phyloP scores from a whole-genome alignment of 2,329 filamentous ascomycete species.

The Juglanconis juglandina region DNA sequence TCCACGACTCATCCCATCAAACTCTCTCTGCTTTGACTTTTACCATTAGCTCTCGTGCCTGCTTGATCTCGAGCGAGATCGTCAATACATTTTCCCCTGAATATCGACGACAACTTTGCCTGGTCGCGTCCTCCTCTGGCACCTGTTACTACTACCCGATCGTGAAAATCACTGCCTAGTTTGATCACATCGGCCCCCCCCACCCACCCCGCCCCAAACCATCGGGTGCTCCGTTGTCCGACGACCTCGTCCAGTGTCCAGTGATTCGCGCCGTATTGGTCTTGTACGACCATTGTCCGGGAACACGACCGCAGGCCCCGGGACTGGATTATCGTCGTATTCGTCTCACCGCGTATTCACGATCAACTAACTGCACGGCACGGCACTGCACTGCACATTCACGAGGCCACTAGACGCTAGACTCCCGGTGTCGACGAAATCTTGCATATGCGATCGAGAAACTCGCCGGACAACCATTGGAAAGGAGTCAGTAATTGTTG shows the following conservation, averaged over 20 bases:
- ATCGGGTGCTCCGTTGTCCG: neutral
- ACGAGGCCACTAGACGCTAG: neutral
- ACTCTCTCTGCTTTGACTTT: neutral
- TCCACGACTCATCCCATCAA: neutral
- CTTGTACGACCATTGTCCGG: slow-evolving; percentile 1
- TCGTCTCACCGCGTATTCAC: slow-evolving; percentile 11
- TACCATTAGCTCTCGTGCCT: neutral
- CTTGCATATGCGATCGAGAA: slow-evolving; percentile 24
- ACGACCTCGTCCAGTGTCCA: neutral
- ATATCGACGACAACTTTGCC: neutral
- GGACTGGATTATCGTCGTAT: slow-evolving; percentile 13
- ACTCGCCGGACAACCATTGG: slow-evolving; percentile 8
- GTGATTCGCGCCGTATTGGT: neutral
- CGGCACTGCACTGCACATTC: neutral
- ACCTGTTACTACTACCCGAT: neutral
- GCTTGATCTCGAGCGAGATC: neutral
- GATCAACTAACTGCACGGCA: neutral
- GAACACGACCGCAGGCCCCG: slow-evolving; percentile 9
- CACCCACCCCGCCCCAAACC: no score
- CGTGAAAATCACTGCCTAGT: neutral
- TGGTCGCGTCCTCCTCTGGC: neutral
- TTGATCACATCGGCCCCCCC: neutral
- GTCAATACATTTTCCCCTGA: neutral
- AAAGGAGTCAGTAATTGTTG: slow-evolving; percentile 2
- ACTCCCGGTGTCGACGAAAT: slow-evolving; percentile 4